A percentile compares a stretch with the other conserved stretches of the same genome.
phyloP scores from a whole-genome alignment of 768 basidiomycete genomes.

The Harrya chromipes region DNA sequence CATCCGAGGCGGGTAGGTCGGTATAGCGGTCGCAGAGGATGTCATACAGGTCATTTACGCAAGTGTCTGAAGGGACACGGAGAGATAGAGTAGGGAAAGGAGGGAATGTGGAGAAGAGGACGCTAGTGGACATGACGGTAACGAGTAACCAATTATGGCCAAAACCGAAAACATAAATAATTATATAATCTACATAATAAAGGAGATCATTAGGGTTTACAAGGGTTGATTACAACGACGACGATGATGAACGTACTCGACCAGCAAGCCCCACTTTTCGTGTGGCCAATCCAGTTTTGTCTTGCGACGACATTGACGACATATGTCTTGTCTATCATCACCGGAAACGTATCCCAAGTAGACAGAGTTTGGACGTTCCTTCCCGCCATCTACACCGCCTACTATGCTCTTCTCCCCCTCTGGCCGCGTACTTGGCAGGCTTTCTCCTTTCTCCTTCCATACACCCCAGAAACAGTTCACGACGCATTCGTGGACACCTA shows the following conservation, averaged over 20 bases:
- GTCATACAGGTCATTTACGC: conserved; percentile 40
- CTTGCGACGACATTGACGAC: conserved; percentile 42
- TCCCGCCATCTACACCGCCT: conserved; percentile 79
- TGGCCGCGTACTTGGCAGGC: conserved; percentile 38
- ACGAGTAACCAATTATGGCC: conserved; percentile 9
- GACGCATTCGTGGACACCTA: conserved; percentile 38
- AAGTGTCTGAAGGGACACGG: conserved; percentile 39
- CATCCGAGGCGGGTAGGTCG: conserved; percentile 40
- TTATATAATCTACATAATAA: no score
- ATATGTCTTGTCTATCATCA: conserved; percentile 62
- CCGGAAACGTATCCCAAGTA: conserved; percentile 82
- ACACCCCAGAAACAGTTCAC: conserved; percentile 47
- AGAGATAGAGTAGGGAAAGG: conserved; percentile 59
- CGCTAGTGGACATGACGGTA: conserved; percentile 43
- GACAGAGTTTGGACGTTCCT: conserved; percentile 81
- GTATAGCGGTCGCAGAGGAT: conserved; percentile 47
- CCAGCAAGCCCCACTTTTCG: conserved; percentile 35
- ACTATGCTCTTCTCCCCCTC: conserved; percentile 75
- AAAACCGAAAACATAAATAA: no score
- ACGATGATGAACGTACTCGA: conserved; percentile 14
- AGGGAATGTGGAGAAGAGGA: conserved; percentile 58
- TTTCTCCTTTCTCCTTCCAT: conserved; percentile 52
- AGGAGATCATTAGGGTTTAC: no score
- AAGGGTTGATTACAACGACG: not conserved
- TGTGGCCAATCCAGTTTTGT: conserved; percentile 67